A percentile compares a stretch with the other conserved stretches of the same genome.
Conservation (phyloP, 148 eudicot species). For the Drosera capensis region DNA sequence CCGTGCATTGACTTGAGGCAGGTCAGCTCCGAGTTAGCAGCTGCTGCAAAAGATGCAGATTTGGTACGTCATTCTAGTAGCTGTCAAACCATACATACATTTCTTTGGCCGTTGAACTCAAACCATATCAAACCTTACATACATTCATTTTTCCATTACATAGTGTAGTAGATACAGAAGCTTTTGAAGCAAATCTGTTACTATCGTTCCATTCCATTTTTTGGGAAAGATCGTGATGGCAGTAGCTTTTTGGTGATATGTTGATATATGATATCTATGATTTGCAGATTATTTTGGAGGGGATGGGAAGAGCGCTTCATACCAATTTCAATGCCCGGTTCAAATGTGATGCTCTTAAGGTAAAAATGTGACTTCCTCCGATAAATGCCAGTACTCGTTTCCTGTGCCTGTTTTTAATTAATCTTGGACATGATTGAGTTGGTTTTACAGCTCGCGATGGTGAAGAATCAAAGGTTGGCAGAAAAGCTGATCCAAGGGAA, state of each 20-base stretch:
- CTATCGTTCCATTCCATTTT: not conserved
- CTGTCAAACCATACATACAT: too few relatives aligned
- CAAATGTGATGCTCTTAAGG: constrained; percentile 92
- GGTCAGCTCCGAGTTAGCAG: constrained; percentile 91
- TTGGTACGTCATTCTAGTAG: constrained; percentile 42
- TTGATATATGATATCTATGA: not conserved
- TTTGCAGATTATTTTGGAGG: constrained; percentile 92
- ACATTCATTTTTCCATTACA: too few relatives aligned
- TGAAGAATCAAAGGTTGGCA: constrained; percentile 95
- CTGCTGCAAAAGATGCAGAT: constrained; percentile 97
- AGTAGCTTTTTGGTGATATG: not conserved
- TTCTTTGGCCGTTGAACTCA: too few relatives aligned
- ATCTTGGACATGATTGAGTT: not conserved
- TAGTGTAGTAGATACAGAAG: too few relatives aligned
- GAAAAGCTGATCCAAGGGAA: constrained; percentile 78
- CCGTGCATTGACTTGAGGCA: constrained; percentile 96
- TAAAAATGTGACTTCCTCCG: constrained; percentile 7
- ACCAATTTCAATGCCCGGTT: constrained; percentile 81
- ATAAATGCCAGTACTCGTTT: not conserved
- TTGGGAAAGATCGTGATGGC: not conserved
- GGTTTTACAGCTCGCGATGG: constrained; percentile 81
- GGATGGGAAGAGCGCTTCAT: constrained; percentile 92
- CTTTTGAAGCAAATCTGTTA: not conserved
- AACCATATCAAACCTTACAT: not conserved
- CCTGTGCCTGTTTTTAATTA: not conserved